A percentile compares a stretch with the other conserved stretches of the same genome.
phyloP scores from a whole-genome alignment of 164 flowering plant species.

The Cinnamomum micranthum region DNA sequence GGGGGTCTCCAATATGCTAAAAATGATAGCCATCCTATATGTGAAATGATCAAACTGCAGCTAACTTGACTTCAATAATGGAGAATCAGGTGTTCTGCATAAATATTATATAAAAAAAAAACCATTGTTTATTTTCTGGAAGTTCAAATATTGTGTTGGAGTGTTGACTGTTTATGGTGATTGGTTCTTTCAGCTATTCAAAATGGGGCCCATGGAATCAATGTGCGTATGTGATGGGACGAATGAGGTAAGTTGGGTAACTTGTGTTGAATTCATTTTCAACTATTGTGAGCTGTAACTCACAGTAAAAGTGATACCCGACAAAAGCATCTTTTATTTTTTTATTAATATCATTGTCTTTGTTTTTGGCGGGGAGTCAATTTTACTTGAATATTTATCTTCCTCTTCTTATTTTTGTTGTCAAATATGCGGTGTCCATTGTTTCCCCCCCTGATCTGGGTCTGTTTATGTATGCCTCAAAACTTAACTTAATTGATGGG shows the following conservation, averaged over 20 bases:
- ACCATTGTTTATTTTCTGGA: background rate
- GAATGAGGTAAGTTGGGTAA: constrained; percentile 24
- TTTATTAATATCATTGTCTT: too few relatives aligned
- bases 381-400: too few relatives aligned
- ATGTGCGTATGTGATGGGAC: constrained; percentile 49
- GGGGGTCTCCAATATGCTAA: background rate
- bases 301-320: too few relatives aligned
- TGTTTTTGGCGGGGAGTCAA: too few relatives aligned
- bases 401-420: too few relatives aligned
- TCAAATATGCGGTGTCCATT: too few relatives aligned
- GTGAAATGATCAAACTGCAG: background rate
- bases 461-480: too few relatives aligned
- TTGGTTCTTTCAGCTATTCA: constrained; percentile 50
- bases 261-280: background rate
- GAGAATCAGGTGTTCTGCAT: background rate
- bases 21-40: background rate
- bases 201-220: constrained; percentile 50
- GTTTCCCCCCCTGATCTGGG: too few relatives aligned
- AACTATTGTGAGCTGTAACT: background rate
- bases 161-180: background rate
- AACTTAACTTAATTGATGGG: too few relatives aligned
- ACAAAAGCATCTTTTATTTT: too few relatives aligned
- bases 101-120: background rate
- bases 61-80: background rate
- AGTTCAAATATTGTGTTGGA: background rate